phyloP scores from a whole-genome alignment of 2,329 filamentous ascomycete species.

The Alternaria tenuissima region DNA sequence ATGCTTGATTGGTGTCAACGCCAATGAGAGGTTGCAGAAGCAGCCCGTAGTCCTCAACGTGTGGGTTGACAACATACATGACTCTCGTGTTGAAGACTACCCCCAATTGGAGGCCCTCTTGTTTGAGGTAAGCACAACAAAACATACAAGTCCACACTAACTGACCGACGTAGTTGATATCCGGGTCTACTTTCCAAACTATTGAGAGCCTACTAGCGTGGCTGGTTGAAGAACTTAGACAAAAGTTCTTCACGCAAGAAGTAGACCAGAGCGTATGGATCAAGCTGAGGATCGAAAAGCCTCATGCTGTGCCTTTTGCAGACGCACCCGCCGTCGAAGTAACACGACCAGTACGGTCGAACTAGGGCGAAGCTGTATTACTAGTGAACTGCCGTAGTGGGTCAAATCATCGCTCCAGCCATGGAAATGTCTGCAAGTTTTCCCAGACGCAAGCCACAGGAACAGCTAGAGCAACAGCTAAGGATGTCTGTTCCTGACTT shows the following conservation, averaged over 20 bases:
- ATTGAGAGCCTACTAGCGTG: constrained; percentile 55
- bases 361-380: constrained; percentile 5
- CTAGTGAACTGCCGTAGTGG: neutral
- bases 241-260: constrained; percentile 46
- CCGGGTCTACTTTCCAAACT: constrained; percentile 56
- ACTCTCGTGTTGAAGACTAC: constrained; percentile 60
- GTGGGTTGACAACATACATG: constrained; percentile 64
- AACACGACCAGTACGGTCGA: constrained; percentile 31
- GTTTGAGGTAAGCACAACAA: constrained; percentile 62
- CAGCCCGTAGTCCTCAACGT: constrained; percentile 72
- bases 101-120: constrained; percentile 66
- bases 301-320: constrained; percentile 75
- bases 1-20: constrained; percentile 75
- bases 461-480: constrained; percentile 6
- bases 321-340: constrained; percentile 75
- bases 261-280: constrained; percentile 59
- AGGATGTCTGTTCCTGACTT: constrained; percentile 13
- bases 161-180: constrained; percentile 50
- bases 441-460: constrained; percentile 11
- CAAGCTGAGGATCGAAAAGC: constrained; percentile 72
- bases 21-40: constrained; percentile 70
- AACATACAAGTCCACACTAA: neutral
- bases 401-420: neutral
- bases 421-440: constrained; percentile 2
- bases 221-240: constrained; percentile 53